phyloP scores from a whole-genome alignment of 1,284 basidiomycete genomes.

The Irpex sp. region DNA sequence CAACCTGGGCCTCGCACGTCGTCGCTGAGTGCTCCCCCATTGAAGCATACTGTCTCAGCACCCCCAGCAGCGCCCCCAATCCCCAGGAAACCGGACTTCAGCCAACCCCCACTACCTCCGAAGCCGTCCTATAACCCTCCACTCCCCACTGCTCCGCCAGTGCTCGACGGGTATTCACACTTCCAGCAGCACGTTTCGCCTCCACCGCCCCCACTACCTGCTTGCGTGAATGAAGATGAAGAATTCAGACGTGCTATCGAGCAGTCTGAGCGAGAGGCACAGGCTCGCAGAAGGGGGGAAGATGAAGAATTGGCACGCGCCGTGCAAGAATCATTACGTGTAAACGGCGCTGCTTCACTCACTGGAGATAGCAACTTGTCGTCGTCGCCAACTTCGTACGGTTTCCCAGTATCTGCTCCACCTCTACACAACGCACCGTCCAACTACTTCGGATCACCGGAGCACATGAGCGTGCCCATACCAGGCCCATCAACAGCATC shows the following conservation, averaged over 20 bases:
- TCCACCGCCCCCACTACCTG: not conserved
- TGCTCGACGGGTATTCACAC: not conserved
- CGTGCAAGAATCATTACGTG: conserved; percentile 50
- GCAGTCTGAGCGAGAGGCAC: conserved; percentile 50
- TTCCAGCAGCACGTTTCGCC: not conserved
- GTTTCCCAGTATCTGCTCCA: not conserved
- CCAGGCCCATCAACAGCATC: not conserved
- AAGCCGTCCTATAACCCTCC: conserved; percentile 17
- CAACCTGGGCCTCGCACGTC: not conserved
- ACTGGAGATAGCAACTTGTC: not conserved
- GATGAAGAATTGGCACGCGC: conserved; percentile 65
- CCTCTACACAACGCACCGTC: not conserved
- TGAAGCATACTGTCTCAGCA: conserved; percentile 12
- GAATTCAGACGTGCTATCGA: conserved; percentile 40
- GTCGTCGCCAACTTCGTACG: not conserved
- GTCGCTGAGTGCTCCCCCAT: conserved; percentile 3
- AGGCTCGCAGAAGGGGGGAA: conserved; percentile 41
- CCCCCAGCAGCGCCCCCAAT: conserved; percentile 29
- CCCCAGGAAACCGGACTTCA: conserved; percentile 19
- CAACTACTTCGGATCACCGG: not conserved
- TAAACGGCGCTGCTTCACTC: not conserved
- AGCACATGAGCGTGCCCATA: not conserved
- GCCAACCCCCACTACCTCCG: conserved; percentile 22
- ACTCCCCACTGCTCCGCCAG: not conserved
- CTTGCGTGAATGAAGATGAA: conserved; percentile 24